Evolutionary conservation across 2,329 filamentous ascomycete species (phyloP).

Genomic region (Penicillium sp.): DNA sequence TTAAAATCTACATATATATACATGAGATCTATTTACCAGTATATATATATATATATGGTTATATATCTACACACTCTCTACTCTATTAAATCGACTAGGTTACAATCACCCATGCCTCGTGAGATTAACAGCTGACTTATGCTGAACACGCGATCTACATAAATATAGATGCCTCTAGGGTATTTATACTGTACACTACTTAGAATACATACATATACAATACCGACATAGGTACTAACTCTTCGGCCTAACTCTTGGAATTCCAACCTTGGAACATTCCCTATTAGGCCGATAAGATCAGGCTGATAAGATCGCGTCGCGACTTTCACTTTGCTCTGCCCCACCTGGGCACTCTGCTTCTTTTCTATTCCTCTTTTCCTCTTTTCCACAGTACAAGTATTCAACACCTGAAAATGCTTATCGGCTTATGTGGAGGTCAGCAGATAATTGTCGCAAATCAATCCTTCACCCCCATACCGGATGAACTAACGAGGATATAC

Average conservation of each 20-base stretch:
- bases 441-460: constrained; percentile 7
- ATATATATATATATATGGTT: background rate
- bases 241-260: background rate
- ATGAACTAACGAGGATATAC: constrained; percentile 17
- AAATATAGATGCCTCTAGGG: background rate
- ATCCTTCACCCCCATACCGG: background rate
- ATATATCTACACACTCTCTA: too few species aligned
- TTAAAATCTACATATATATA: too few species aligned
- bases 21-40: too few species aligned
- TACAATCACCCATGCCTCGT: background rate
- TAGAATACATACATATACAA: background rate
- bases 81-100: background rate
- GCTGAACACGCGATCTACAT: background rate
- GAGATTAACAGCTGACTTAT: background rate
- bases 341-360: background rate
- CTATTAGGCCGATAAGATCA: constrained; percentile 3
- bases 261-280: background rate
- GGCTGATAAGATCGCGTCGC: constrained; percentile 7
- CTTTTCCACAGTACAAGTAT: background rate
- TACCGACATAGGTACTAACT: background rate
- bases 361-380: constrained; percentile 1
- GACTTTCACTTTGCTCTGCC: constrained; percentile 1
- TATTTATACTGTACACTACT: background rate
- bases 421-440: constrained; percentile 54
- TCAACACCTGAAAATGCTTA: constrained; percentile 43